Evolutionary conservation across 1,284 basidiomycete genomes (phyloP).

Genomic region (Quambalaria eucalypti): DNA sequence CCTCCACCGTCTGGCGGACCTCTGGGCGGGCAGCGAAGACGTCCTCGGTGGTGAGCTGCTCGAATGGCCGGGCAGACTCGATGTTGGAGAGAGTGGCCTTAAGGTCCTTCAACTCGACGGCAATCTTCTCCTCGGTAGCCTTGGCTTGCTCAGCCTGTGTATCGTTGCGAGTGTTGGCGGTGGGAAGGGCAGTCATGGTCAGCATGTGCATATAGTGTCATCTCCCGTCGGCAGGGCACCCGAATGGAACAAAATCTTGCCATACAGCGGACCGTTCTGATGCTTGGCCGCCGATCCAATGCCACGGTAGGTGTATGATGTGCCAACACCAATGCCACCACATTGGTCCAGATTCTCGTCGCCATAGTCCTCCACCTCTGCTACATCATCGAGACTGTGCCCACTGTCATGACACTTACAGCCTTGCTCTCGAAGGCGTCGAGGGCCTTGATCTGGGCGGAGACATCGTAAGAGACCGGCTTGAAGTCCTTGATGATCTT

Average conservation of each 20-base stretch:
- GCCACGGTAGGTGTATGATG: too few species aligned
- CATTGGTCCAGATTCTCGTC: too few species aligned
- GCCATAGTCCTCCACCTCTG: too few species aligned
- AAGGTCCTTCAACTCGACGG: constrained; percentile 82
- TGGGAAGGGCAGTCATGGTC: too few species aligned
- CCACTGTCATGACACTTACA: constrained; percentile 54
- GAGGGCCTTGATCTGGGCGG: constrained; percentile 84
- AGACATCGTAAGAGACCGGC: constrained; percentile 90
- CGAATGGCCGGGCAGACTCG: constrained; percentile 91
- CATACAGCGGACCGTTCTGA: too few species aligned
- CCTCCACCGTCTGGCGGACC: constrained; percentile 83
- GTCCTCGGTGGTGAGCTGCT: constrained; percentile 87
- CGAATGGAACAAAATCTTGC: too few species aligned
- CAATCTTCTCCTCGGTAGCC: constrained; percentile 83
- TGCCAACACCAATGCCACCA: too few species aligned
- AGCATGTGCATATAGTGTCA: too few species aligned
- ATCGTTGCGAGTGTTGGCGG: too few species aligned
- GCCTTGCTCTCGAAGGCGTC: constrained; percentile 95
- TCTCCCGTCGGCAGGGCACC: too few species aligned
- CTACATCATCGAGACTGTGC: neutral
- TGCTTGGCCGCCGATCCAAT: too few species aligned
- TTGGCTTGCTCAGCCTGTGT: constrained; percentile 81
- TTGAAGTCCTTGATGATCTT: constrained; percentile 83
- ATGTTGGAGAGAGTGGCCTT: constrained; percentile 93
- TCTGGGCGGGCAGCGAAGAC: constrained; percentile 87